phyloP scores from a whole-genome alignment of 164 flowering plant genomes.

The Taxillus chinensis region DNA sequence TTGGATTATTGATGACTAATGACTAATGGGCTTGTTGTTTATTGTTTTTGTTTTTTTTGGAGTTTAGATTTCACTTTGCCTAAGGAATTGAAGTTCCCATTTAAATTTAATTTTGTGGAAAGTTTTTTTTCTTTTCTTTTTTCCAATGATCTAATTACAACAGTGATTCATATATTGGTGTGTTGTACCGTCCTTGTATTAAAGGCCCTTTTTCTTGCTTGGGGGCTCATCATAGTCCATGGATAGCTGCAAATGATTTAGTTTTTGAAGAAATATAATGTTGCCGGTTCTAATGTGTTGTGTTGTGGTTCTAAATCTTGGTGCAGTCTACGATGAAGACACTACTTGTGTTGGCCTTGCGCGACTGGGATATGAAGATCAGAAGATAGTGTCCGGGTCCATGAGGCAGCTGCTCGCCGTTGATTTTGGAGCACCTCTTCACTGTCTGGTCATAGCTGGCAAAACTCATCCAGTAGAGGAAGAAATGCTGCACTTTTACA shows the following conservation, averaged over 20 bases:
- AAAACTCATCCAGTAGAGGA: slow-evolving; percentile 79
- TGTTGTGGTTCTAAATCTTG: background rate
- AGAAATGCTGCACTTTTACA: slow-evolving; percentile 71
- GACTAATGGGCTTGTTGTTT: too few species aligned
- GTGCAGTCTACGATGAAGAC: slow-evolving; percentile 58
- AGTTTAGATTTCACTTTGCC: too few species aligned
- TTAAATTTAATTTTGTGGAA: too few species aligned
- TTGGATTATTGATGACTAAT: too few species aligned
- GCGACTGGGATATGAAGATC: slow-evolving; percentile 83
- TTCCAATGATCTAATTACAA: too few species aligned
- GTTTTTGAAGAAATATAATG: background rate
- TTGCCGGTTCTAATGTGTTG: background rate
- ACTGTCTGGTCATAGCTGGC: slow-evolving; percentile 84
- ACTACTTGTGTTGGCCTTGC: slow-evolving; percentile 82
- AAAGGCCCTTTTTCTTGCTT: too few species aligned
- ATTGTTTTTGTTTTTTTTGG: too few species aligned
- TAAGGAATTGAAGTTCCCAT: too few species aligned
- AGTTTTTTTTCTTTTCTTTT: too few species aligned
- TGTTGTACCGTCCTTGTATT: too few species aligned
- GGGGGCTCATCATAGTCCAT: too few species aligned
- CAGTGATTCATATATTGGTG: too few species aligned
- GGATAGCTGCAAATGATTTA: background rate
- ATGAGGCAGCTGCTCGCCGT: slow-evolving; percentile 55
- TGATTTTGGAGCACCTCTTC: slow-evolving; percentile 85
- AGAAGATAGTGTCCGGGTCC: slow-evolving; percentile 64